These are phyloP conservation scores for Coemansia pectinata DNA, from an alignment of 192 early-diverging fungal genomes.

Conservation along the genomic window DNA sequence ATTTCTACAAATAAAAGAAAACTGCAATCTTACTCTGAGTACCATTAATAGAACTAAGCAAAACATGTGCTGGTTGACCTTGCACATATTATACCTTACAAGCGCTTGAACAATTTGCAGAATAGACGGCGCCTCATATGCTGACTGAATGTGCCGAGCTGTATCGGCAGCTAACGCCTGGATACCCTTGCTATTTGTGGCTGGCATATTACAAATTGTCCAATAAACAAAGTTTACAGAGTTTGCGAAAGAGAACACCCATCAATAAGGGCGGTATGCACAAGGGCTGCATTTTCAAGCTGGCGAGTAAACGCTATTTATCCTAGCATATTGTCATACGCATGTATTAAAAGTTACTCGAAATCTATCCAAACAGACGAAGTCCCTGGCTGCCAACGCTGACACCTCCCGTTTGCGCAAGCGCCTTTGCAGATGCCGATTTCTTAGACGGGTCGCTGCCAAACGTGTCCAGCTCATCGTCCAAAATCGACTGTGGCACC, in stretches of 20 bases:
- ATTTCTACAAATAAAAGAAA: conserved; percentile 9
- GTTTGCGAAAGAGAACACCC: not conserved
- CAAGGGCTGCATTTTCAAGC: not conserved
- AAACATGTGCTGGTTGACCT: too few species aligned
- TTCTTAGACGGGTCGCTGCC: not conserved
- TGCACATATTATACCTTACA: conserved; percentile 11
- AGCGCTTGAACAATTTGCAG: conserved; percentile 38
- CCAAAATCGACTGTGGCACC: conserved; percentile 47
- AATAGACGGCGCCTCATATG: conserved; percentile 21
- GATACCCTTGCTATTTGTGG: not conserved
- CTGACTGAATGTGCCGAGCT: conserved; percentile 27
- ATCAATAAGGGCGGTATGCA: not conserved
- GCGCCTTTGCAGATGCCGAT: conserved; percentile 2
- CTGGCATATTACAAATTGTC: not conserved
- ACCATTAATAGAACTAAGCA: not conserved
- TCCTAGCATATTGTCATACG: not conserved
- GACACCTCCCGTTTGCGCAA: conserved; percentile 20
- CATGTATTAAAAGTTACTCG: not conserved
- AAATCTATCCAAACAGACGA: conserved; percentile 43
- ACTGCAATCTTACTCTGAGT: not conserved
- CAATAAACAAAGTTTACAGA: not conserved
- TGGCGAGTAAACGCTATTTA: not conserved
- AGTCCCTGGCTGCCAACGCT: conserved; percentile 21
- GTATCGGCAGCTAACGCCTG: conserved; percentile 11
- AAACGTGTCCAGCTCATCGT: conserved; percentile 23